Base-by-base conservation (phyloP, 176 grass and related monocot genomes). In the Cenchrus purpureus region DNA sequence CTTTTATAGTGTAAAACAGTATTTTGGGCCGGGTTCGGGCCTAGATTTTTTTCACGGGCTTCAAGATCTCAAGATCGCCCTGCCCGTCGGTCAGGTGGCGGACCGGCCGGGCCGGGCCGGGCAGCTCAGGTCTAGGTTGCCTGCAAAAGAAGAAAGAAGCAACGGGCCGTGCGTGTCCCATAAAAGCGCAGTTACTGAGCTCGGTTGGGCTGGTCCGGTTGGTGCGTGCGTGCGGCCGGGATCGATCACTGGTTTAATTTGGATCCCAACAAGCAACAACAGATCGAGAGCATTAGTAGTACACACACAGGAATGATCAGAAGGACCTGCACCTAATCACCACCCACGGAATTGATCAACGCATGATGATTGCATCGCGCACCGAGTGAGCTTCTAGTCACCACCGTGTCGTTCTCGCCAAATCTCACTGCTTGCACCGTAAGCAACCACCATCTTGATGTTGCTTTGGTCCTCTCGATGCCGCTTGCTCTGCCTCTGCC, bases 141-240 rank as follows among this genome's bases (percentile, higher is more conserved):
- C 40, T 13, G 65, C 34, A 42, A 54, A 17, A 54, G 1, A 15
- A 51, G 20, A 7, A 13, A 32, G 4, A 8, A 12, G 46, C 13
- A 16, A 12, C 3, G 10, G 68, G 42, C 69, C 3, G 44, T 42
- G 44, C 69, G 69, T 49, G 44, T 44, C 20, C 11, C 64, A 22
- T 81, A 65, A 84, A 81, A 54, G 67, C 70, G 71, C 40, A 72
- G 32, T 85, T 48, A 68, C 62, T 46, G 42, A 34, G 34, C 62
- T 56, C 37, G 73, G 62, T 12, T 28, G 49, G 50, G n/a, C 62
- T 45, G 72, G 50, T 85, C 16, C 8, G 73, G 83, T 85, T 22
- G 74, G 74, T 69, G 73, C n/a, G 7, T 28, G 44, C 42, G 19
- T 40, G 37, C 4, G 37, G 37, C 37, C 37, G 37, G 37, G 37